Percentiles rank a stretch among this genome's conserved stretches.
phyloP scores from a whole-genome alignment of 768 basidiomycete genomes.

The Nidularia pulvinata region DNA sequence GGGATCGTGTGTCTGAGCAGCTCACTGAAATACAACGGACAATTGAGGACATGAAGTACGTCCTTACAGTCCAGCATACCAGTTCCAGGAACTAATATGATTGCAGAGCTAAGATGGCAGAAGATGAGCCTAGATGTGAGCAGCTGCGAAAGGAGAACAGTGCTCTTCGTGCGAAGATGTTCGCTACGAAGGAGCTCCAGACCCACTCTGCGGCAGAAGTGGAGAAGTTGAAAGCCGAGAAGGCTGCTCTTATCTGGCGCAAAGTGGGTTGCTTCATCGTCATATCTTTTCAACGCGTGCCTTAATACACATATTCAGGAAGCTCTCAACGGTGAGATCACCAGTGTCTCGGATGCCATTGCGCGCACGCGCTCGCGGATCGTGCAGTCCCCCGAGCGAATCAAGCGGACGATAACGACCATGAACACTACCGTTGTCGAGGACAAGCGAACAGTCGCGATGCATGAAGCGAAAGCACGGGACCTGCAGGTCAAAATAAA shows the following conservation, averaged over 20 bases:
- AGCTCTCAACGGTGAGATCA: constrained; percentile 58
- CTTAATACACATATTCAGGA: too few relatives aligned
- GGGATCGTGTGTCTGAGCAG: constrained; percentile 54
- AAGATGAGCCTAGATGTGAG: constrained; percentile 71
- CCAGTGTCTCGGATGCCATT: constrained; percentile 59
- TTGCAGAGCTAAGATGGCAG: constrained; percentile 56
- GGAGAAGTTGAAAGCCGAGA: constrained; percentile 73
- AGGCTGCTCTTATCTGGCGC: constrained; percentile 58
- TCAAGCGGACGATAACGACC: constrained; percentile 78
- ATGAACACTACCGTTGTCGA: constrained; percentile 70
- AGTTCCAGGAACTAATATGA: not conserved
- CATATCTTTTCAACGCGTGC: too few relatives aligned
- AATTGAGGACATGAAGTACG: constrained; percentile 58
- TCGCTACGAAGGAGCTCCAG: constrained; percentile 70
- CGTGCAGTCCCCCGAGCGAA: constrained; percentile 90
- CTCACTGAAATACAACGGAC: constrained; percentile 48
- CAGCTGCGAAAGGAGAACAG: constrained; percentile 60
- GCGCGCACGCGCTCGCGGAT: constrained; percentile 69
- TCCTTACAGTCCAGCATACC: constrained; percentile 1
- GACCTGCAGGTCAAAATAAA: constrained; percentile 78
- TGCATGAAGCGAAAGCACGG: constrained; percentile 72
- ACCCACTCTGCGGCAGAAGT: constrained; percentile 59
- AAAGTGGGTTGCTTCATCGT: constrained; percentile 41
- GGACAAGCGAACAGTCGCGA: constrained; percentile 66
- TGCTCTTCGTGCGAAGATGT: constrained; percentile 60